Conservation (phyloP, 768 basidiomycete genomes). For the Boletus vermiculosoides region DNA sequence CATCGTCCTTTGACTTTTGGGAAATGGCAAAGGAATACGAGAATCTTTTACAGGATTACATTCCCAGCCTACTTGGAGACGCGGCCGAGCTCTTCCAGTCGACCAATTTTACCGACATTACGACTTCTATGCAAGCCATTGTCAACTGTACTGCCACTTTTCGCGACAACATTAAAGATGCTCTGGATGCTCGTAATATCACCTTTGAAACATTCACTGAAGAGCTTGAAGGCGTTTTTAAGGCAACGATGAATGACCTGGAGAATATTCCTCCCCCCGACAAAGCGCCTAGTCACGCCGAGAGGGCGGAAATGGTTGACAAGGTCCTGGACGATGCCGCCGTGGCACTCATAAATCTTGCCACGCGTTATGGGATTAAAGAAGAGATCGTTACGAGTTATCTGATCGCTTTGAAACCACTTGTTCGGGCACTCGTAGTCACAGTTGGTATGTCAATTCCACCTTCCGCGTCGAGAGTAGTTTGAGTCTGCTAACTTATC, state of each 20-base stretch:
- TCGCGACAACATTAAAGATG: constrained; percentile 4
- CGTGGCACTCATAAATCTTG: constrained; percentile 1
- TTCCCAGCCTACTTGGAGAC: constrained; percentile 4
- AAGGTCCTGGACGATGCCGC: constrained; percentile 4
- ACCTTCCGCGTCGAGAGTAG: not conserved
- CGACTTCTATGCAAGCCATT: constrained; percentile 7
- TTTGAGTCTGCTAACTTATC: not conserved
- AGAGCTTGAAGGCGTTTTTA: constrained; percentile 17
- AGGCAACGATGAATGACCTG: not conserved
- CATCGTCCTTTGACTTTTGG: constrained; percentile 13
- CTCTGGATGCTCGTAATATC: constrained; percentile 4
- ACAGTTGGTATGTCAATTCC: constrained; percentile 5
- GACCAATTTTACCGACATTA: constrained; percentile 2
- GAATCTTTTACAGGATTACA: not conserved
- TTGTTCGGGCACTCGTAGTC: constrained; percentile 1
- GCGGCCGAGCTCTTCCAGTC: constrained; percentile 1
- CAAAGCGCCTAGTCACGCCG: constrained; percentile 1
- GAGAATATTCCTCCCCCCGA: not conserved
- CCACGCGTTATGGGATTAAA: not conserved
- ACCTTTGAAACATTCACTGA: constrained; percentile 3
- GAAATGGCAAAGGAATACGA: constrained; percentile 8
- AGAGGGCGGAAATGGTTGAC: constrained; percentile 6
- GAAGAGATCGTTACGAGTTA: constrained; percentile 5
- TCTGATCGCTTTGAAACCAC: constrained; percentile 1
- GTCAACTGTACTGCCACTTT: constrained; percentile 11